These are phyloP conservation scores for Syncephalis fuscata DNA, from an alignment of 371 early-diverging fungal genomes.

Conservation along the genomic window DNA sequence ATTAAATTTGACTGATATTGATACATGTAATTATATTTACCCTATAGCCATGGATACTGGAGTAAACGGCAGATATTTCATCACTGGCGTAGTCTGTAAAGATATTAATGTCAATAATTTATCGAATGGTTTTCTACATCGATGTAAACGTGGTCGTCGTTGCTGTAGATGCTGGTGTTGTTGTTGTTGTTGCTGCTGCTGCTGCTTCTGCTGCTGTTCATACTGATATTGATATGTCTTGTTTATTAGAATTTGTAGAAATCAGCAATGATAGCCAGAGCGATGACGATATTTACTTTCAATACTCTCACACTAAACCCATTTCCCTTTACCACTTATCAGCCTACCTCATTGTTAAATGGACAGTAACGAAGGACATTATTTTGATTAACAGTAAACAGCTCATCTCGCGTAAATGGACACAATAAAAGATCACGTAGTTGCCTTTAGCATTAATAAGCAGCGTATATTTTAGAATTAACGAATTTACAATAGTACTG, in stretches of 20 bases:
- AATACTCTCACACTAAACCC: no score
- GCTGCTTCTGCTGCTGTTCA: no score
- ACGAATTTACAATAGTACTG: neutral
- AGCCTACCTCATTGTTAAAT: conserved; percentile 19
- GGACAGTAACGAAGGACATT: conserved; percentile 43
- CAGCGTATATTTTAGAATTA: neutral
- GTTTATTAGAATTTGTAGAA: no score
- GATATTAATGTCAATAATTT: neutral
- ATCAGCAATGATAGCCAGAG: no score
- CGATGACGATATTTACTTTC: no score
- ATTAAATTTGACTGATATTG: conserved; percentile 1
- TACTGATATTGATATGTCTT: no score
- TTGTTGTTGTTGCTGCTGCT: no score
- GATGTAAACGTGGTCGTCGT: conserved; percentile 7
- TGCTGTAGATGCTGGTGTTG: no score
- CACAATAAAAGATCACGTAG: conserved; percentile 74
- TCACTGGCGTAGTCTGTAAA: conserved; percentile 18
- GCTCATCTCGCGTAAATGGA: conserved; percentile 30
- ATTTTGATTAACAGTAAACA: conserved; percentile 38
- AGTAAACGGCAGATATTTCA: conserved; percentile 53
- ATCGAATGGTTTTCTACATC: neutral
- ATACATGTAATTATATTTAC: conserved; percentile 12
- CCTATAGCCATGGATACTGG: conserved; percentile 69
- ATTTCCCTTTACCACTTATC: no score
- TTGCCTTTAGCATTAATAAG: conserved; percentile 44